Percentiles rank a stretch among this genome's conserved stretches.
These are phyloP conservation scores for Hortiboletus campestris DNA, from an alignment of 768 basidiomycete species.

Conservation along the genomic window DNA sequence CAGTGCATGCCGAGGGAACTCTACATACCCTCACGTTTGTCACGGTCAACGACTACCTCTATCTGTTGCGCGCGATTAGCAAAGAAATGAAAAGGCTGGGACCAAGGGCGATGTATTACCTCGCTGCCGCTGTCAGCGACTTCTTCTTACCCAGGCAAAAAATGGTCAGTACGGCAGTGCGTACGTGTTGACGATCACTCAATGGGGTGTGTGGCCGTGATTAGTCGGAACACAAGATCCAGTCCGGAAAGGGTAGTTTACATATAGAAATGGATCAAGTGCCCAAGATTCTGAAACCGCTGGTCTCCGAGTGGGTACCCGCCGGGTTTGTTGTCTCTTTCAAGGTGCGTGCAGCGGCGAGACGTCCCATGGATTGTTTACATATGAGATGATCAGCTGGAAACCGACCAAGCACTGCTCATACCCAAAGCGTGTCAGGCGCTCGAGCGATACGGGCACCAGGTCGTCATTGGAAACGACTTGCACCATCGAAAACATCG, in stretches of 20 bases:
- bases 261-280: slow-evolving; percentile 99
- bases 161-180: slow-evolving; percentile 58
- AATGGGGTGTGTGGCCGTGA: not conserved
- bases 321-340: slow-evolving; percentile 94
- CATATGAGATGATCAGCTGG: slow-evolving; percentile 55
- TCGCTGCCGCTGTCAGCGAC: slow-evolving; percentile 97
- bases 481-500: slow-evolving; percentile 88
- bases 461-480: slow-evolving; percentile 95
- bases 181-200: not conserved
- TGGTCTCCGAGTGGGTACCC: slow-evolving; percentile 92
- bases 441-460: slow-evolving; percentile 92
- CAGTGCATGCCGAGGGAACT: slow-evolving; percentile 68
- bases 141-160: slow-evolving; percentile 93
- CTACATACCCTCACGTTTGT: slow-evolving; percentile 88
- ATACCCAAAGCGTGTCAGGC: slow-evolving; percentile 89
- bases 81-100: slow-evolving; percentile 72
- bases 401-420: slow-evolving; percentile 81
- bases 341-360: slow-evolving; percentile 59
- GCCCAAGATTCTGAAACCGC: slow-evolving; percentile 89
- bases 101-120: slow-evolving; percentile 84
- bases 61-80: slow-evolving; percentile 80
- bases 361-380: slow-evolving; percentile 3
- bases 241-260: slow-evolving; percentile 91
- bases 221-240: slow-evolving; percentile 97
- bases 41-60: slow-evolving; percentile 95